Evolutionary conservation across 1,284 basidiomycete genomes (phyloP).

Genomic region (Flammula alnicola): DNA sequence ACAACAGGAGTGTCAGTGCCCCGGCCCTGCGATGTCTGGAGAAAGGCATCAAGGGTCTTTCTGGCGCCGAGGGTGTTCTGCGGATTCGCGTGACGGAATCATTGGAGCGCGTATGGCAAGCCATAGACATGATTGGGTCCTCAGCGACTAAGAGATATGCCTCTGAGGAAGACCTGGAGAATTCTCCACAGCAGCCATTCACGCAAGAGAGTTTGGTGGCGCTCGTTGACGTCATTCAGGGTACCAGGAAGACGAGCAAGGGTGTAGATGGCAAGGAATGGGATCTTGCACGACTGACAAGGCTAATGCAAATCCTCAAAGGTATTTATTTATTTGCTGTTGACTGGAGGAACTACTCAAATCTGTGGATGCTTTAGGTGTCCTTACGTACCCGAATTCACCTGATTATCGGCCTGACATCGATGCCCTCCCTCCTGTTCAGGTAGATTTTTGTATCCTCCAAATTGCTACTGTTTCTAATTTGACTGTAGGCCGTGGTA

Average conservation of each 20-base stretch:
- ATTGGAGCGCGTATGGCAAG: slow-evolving; percentile 71
- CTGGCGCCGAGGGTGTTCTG: slow-evolving; percentile 43
- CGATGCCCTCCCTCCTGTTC: slow-evolving; percentile 83
- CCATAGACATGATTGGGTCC: slow-evolving; percentile 70
- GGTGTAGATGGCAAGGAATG: slow-evolving; percentile 60
- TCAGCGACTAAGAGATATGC: slow-evolving; percentile 46
- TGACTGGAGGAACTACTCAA: slow-evolving; percentile 18
- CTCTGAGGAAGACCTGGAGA: slow-evolving; percentile 27
- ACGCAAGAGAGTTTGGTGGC: slow-evolving; percentile 90
- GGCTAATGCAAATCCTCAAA: slow-evolving; percentile 81
- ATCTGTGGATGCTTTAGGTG: slow-evolving; percentile 52
- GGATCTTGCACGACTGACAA: slow-evolving; percentile 63
- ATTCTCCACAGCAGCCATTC: slow-evolving; percentile 51
- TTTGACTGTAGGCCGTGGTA: slow-evolving; percentile 58
- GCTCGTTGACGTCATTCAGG: slow-evolving; percentile 73
- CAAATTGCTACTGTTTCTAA: slow-evolving; percentile 1
- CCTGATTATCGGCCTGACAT: slow-evolving; percentile 89
- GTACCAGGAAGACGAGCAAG: slow-evolving; percentile 55
- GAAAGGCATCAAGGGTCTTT: slow-evolving; percentile 66
- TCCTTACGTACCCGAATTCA: slow-evolving; percentile 82
- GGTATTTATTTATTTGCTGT: slow-evolving; percentile 41
- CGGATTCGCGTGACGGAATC: slow-evolving; percentile 50
- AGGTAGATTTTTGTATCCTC: slow-evolving; percentile 47
- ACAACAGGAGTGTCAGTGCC: slow-evolving; percentile 73
- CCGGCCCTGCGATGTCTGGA: slow-evolving; percentile 85